phyloP scores from a whole-genome alignment of 108 stramenopile species.

The Asterionellopsis glacialis region DNA sequence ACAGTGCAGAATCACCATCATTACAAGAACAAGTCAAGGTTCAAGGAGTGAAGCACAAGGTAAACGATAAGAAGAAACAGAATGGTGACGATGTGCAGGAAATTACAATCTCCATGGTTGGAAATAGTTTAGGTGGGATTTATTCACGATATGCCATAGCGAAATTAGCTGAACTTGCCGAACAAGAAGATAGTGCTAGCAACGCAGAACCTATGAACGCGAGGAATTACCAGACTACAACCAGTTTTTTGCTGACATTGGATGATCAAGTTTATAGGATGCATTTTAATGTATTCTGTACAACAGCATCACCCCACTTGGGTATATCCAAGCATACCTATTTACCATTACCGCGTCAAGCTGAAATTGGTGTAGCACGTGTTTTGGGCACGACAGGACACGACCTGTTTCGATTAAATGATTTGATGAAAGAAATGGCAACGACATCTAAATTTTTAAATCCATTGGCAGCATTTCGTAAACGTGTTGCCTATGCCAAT shows the following conservation, averaged over 20 bases:
- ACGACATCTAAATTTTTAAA: constrained; percentile 39
- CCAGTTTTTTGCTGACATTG: constrained; percentile 18
- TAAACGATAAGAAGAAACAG: background rate
- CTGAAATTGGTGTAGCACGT: constrained; percentile 53
- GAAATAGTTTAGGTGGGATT: constrained; percentile 82
- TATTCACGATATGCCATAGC: constrained; percentile 81
- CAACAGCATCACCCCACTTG: constrained; percentile 84
- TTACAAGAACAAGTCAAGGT: background rate
- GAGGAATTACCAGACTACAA: constrained; percentile 1
- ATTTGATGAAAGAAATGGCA: constrained; percentile 33
- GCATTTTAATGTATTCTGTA: constrained; percentile 71
- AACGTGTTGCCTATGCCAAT: constrained; percentile 82
- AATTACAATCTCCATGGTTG: constrained; percentile 75
- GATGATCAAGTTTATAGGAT: constrained; percentile 30
- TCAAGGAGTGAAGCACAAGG: background rate
- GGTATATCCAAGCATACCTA: constrained; percentile 76
- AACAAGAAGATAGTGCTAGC: background rate
- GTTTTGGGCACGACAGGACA: constrained; percentile 59
- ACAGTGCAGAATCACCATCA: too few species aligned
- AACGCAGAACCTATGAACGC: constrained; percentile 6
- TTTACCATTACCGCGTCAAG: constrained; percentile 65
- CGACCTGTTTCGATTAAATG: constrained; percentile 54
- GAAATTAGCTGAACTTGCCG: constrained; percentile 29
- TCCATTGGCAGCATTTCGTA: constrained; percentile 61
- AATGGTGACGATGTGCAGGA: background rate